Conservation (phyloP, 2,329 filamentous ascomycete genomes). For the Colletotrichum endophyticum region DNA sequence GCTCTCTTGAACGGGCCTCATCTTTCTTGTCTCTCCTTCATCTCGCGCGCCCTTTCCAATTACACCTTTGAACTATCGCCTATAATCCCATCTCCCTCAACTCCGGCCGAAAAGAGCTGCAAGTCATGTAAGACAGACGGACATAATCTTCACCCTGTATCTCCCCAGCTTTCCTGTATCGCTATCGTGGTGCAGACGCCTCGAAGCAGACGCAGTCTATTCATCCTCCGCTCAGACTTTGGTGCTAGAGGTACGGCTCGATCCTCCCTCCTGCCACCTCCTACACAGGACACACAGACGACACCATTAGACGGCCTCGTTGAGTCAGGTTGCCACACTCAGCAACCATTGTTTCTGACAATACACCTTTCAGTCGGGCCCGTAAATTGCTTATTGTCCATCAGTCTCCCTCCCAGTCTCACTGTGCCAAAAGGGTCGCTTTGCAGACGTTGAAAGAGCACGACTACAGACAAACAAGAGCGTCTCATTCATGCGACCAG, state of each 20-base stretch:
- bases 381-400: not conserved
- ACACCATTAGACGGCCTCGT: not conserved
- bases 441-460: not conserved
- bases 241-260: not conserved
- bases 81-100: constrained; percentile 3
- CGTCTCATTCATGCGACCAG: not conserved
- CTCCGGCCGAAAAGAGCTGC: constrained; percentile 2
- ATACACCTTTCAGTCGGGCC: not conserved
- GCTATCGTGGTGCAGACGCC: not conserved
- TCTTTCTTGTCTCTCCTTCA: constrained; percentile 8
- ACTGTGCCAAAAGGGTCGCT: not conserved
- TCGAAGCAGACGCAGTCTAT: not conserved
- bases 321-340: not conserved
- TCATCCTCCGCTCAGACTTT: not conserved
- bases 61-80: not conserved
- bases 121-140: constrained; percentile 8
- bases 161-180: not conserved
- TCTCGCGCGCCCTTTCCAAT: not conserved
- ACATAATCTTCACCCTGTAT: not conserved
- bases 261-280: constrained; percentile 8
- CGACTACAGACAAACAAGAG: not conserved
- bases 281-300: not conserved
- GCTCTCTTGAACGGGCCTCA: not conserved
- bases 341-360: not conserved
- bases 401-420: not conserved